These are phyloP conservation scores for Lachnellula suecica DNA, from an alignment of 2,329 filamentous ascomycete genomes.

Conservation along the genomic window DNA sequence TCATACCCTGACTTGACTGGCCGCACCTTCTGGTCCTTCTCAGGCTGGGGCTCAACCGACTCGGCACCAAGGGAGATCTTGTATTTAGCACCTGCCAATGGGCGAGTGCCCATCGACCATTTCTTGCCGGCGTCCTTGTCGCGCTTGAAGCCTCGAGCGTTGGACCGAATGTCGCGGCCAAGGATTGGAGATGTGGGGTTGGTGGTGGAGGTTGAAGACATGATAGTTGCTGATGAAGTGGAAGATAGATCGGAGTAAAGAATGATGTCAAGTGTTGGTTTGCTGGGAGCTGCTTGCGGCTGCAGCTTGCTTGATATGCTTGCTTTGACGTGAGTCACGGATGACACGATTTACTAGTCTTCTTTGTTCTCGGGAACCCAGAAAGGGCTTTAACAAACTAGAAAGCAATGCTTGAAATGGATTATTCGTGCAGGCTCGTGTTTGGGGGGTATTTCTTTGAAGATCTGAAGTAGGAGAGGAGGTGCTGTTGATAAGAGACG, in stretches of 20 bases:
- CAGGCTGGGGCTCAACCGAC: conserved; percentile 10
- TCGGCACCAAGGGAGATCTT: conserved; percentile 4
- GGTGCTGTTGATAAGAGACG: conserved; percentile 13
- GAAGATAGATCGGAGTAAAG: background rate
- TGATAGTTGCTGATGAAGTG: conserved; percentile 4
- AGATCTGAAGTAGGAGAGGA: conserved; percentile 6
- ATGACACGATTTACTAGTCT: background rate
- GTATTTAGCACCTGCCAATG: conserved; percentile 14
- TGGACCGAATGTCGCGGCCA: conserved; percentile 31
- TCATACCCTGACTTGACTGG: conserved; percentile 25
- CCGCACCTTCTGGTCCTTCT: conserved; percentile 28
- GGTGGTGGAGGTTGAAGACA: conserved; percentile 14
- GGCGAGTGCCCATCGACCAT: conserved; percentile 28
- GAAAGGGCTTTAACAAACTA: background rate
- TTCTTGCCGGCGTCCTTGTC: conserved; percentile 31
- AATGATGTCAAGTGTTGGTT: background rate
- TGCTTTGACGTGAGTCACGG: conserved; percentile 1
- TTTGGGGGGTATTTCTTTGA: background rate
- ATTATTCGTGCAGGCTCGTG: background rate
- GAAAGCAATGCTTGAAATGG: background rate
- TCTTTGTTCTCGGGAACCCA: conserved; percentile 3
- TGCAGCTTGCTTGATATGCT: background rate
- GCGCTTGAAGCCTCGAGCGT: conserved; percentile 28
- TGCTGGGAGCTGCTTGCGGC: background rate
- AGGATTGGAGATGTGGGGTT: conserved; percentile 21